Percentiles rank a stretch among this genome's conserved stretches.
Conservation (phyloP, 2,329 filamentous ascomycete genomes). For the Calonectria hongkongensis region DNA sequence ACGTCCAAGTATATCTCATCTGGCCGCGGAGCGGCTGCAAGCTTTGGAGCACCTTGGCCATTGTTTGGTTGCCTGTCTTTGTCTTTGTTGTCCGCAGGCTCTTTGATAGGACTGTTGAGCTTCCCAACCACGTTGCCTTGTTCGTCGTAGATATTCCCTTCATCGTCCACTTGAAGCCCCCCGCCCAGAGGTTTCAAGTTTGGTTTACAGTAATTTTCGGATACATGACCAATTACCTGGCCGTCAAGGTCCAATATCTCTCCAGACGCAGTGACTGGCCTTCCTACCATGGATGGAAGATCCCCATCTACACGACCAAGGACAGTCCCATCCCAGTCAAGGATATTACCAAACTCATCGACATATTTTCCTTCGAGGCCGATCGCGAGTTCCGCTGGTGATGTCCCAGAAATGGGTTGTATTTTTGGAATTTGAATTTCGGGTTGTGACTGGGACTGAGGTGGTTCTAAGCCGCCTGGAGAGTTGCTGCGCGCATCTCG, state of each 20-base stretch:
- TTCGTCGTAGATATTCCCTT: slow-evolving; percentile 75
- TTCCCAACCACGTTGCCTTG: slow-evolving; percentile 77
- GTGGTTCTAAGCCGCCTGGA: slow-evolving; percentile 23
- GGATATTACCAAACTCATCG: slow-evolving; percentile 73
- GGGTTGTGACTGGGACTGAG: slow-evolving; percentile 41
- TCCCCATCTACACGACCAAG: slow-evolving; percentile 72
- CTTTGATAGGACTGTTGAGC: slow-evolving; percentile 67
- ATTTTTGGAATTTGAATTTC: slow-evolving; percentile 64
- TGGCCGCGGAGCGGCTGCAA: slow-evolving; percentile 63
- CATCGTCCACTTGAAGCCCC: slow-evolving; percentile 73
- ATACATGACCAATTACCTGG: slow-evolving; percentile 85
- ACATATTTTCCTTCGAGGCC: slow-evolving; percentile 69
- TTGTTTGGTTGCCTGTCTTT: slow-evolving; percentile 25
- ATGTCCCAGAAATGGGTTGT: slow-evolving; percentile 60
- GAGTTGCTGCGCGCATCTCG: slow-evolving; percentile 33
- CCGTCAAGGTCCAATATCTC: slow-evolving; percentile 84
- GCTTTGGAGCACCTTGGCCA: slow-evolving; percentile 51
- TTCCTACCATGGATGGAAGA: slow-evolving; percentile 73
- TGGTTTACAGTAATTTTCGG: slow-evolving; percentile 72
- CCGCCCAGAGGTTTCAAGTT: slow-evolving; percentile 71
- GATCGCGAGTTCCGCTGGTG: slow-evolving; percentile 59
- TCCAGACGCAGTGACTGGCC: slow-evolving; percentile 66
- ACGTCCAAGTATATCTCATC: slow-evolving; percentile 75
- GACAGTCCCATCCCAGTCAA: slow-evolving; percentile 69
- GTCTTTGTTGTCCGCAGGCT: background rate